These are phyloP conservation scores for Rosa lucieae DNA, from an alignment of 306 rosid species.

Conservation along the genomic window DNA sequence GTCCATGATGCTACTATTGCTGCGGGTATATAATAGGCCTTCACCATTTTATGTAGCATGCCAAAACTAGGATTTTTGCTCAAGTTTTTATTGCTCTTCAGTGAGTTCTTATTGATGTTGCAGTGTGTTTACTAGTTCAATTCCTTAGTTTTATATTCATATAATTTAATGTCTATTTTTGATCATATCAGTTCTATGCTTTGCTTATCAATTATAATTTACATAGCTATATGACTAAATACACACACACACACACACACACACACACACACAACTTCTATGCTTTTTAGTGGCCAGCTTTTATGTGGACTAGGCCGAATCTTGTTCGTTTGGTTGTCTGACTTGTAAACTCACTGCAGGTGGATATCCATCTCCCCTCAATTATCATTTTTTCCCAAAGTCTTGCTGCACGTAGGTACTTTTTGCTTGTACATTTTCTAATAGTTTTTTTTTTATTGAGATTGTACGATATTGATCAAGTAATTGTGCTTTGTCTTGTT, in stretches of 20 bases:
- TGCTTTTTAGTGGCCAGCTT: too few relatives aligned
- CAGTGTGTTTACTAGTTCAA: background rate
- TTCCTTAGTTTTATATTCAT: background rate
- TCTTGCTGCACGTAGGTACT: conserved; percentile 99
- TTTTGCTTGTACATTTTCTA: conserved; percentile 30
- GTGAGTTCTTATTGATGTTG: background rate
- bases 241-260: background rate
- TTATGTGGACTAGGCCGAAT: background rate
- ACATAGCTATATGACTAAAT: background rate
- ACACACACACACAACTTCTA: background rate
- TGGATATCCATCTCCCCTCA: conserved; percentile 96
- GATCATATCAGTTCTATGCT: background rate
- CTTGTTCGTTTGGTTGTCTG: conserved; percentile 11
- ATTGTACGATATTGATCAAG: conserved; percentile 23
- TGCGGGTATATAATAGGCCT: conserved; percentile 57
- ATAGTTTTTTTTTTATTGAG: background rate
- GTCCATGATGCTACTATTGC: conserved; percentile 91
- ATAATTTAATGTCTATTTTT: background rate
- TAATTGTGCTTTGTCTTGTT: conserved; percentile 14
- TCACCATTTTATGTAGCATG: conserved; percentile 8
- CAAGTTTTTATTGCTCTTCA: background rate
- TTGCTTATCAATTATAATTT: background rate
- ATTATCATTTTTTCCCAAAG: conserved; percentile 91
- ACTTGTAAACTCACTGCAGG: conserved; percentile 45
- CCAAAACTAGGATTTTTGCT: background rate